Percentiles rank a stretch among this genome's conserved stretches.
Conservation (phyloP, 208 protist species). For the Porcisia hertigi region DNA sequence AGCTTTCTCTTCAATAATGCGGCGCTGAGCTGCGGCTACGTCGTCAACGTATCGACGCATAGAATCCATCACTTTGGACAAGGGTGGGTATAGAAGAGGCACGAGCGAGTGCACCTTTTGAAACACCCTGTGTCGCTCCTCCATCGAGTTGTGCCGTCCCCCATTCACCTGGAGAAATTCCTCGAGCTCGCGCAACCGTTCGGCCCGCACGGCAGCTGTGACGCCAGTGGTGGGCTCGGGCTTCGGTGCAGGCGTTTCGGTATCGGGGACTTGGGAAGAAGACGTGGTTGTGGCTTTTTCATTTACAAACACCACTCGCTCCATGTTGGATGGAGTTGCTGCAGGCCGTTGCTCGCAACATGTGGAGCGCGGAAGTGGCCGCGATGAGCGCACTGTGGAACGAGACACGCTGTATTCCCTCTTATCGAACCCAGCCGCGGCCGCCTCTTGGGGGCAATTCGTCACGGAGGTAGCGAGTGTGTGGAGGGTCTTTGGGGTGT, state of each 20-base stretch:
- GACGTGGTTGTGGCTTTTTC: background rate
- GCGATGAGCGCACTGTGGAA: background rate
- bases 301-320: background rate
- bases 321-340: background rate
- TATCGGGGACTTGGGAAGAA: background rate
- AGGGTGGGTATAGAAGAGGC: constrained; percentile 35
- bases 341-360: background rate
- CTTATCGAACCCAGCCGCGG: background rate
- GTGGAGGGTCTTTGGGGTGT: constrained; percentile 18
- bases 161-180: constrained; percentile 29
- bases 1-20: constrained; percentile 16
- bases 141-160: constrained; percentile 36
- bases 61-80: constrained; percentile 29
- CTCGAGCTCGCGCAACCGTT: constrained; percentile 40
- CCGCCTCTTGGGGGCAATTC: background rate
- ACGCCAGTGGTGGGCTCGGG: background rate
- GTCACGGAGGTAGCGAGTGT: constrained; percentile 5
- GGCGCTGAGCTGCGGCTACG: constrained; percentile 7
- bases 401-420: no score
- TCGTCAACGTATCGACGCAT: constrained; percentile 50
- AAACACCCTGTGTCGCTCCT: constrained; percentile 34
- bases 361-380: background rate
- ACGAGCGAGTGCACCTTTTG: constrained; percentile 44
- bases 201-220: constrained; percentile 8
- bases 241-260: background rate